phyloP scores from a whole-genome alignment of 139 green algal species.

The Gonium pectorale region DNA sequence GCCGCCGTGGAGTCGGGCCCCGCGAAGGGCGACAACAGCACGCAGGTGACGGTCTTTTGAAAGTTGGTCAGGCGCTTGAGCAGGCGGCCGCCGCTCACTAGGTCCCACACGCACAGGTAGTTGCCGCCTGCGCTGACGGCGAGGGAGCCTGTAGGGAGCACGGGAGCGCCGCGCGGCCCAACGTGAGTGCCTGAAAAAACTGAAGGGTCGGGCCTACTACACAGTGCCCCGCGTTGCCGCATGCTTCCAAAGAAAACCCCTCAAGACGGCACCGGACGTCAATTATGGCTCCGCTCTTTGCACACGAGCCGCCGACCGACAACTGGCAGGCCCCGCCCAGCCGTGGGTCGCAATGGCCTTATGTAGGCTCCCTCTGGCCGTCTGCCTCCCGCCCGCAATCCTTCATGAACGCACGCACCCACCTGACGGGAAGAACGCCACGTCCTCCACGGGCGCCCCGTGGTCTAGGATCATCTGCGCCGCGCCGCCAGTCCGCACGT shows the following conservation, averaged over 20 bases:
- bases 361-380: too few species aligned
- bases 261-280: too few species aligned
- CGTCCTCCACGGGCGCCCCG: slow-evolving; percentile 84
- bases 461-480: slow-evolving; percentile 76
- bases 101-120: slow-evolving; percentile 93
- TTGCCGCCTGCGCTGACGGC: slow-evolving; percentile 83
- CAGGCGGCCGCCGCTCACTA: slow-evolving; percentile 79
- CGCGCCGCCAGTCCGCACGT: slow-evolving; percentile 65
- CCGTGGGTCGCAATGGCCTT: too few species aligned
- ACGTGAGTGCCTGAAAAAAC: too few species aligned
- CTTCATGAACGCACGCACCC: neutral
- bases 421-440: slow-evolving; percentile 85
- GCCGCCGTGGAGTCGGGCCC: slow-evolving; percentile 65
- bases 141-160: slow-evolving; percentile 65
- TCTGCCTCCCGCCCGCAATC: neutral
- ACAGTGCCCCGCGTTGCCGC: too few species aligned
- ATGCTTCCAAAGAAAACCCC: too few species aligned
- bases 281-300: too few species aligned
- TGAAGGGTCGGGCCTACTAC: too few species aligned
- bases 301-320: too few species aligned
- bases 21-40: slow-evolving; percentile 68
- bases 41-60: slow-evolving; percentile 95
- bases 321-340: too few species aligned
- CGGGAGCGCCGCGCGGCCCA: too few species aligned
- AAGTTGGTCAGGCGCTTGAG: slow-evolving; percentile 85